A percentile compares a stretch with the other conserved stretches of the same genome.
Conservation (phyloP, 2,329 filamentous ascomycete genomes). For the Beauveria bassiana region DNA sequence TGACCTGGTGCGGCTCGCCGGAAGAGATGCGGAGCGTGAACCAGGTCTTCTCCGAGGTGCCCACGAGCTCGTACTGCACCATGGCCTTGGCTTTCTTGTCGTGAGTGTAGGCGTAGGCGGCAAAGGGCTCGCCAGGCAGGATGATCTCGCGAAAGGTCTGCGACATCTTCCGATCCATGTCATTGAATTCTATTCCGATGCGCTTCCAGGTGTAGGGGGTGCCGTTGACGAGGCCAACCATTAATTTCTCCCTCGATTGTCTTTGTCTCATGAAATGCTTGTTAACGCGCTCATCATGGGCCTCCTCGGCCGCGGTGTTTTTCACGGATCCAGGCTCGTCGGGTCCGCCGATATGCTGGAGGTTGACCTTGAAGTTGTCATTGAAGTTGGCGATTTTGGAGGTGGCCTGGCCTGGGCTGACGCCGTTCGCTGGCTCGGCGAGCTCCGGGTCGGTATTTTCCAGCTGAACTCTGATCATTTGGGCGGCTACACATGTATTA, state of each 20-base stretch:
- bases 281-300: background rate
- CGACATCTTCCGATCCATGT: background rate
- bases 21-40: conserved; percentile 20
- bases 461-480: background rate
- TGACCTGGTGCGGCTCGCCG: conserved; percentile 8
- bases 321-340: too few species aligned
- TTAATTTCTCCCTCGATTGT: background rate
- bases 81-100: conserved; percentile 9
- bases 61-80: conserved; percentile 22
- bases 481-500: background rate
- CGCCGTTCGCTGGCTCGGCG: background rate
- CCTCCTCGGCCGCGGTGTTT: too few species aligned
- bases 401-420: too few species aligned
- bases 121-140: conserved; percentile 18
- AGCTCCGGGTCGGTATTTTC: background rate
- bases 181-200: conserved; percentile 17
- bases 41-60: conserved; percentile 19
- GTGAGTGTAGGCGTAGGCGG: background rate
- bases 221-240: conserved; percentile 24
- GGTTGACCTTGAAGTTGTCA: too few species aligned
- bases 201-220: conserved; percentile 25
- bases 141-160: conserved; percentile 20
- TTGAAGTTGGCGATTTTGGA: background rate
- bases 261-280: background rate
- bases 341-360: too few species aligned